Base-by-base conservation (phyloP, 2,329 filamentous ascomycete genomes). In the Pseudogymnoascus sp. region DNA sequence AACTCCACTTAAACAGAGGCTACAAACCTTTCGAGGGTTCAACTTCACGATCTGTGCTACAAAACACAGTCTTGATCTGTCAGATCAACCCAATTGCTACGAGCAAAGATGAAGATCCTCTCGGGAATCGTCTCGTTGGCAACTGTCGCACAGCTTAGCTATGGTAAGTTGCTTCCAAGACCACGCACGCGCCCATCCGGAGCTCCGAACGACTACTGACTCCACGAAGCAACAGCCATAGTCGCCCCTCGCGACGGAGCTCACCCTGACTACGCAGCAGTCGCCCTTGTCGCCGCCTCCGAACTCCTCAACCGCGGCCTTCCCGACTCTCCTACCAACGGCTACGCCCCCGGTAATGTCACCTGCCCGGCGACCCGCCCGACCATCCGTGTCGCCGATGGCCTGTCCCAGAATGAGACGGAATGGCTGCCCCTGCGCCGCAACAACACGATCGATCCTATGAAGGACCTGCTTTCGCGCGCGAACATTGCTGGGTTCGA, bases 401-500 rank as follows among this genome's bases (percentile, higher is more conserved):
- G 71, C 0, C 76, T 96, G 8, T 93, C 90, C 2, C 68, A 78
- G 13, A 79, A 87, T 62, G 93, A 97, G 77, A 81, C 79, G 39
- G 77, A 81, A 71, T 97, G 92, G 91, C 79, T 96, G 12, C 71
- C 84, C 59, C 80, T 79, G 64, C 84, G 93, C 63, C 84, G 91
- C 65, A 84, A 84, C 64, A 87, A 87, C 66, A 95, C 91, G 0
- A 76, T 92, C 15, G 75, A 84, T 8, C 86, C 90, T n/a, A 87
- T 97, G 82, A 83, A 81, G 62, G 81, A 88, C 15, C 85, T 96
- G 66, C 80, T 97, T 60, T 78, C 78, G 15, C 83, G 89, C 63
- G 80, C 90, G 70, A 85, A 85, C 68, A 92, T 97, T 65, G 76
- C 82, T n/a, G 85, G 82, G 63, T 93, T 97, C 65, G 87, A 96